Conservation (phyloP, 2,329 filamentous ascomycete species). For the Allantophomopsis lycopodina region DNA sequence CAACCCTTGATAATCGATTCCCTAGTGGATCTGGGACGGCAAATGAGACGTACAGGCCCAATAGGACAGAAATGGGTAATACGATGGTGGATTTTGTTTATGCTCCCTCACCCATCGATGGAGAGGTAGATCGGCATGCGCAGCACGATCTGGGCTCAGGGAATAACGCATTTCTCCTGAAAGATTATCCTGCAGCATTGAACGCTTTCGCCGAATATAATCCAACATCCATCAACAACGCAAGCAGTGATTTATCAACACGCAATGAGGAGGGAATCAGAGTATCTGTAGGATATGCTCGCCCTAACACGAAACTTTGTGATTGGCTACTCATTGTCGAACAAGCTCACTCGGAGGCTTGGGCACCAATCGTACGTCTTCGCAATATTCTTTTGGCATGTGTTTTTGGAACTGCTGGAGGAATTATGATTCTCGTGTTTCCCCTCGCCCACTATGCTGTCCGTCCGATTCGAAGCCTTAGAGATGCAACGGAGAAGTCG, state of each 20-base stretch:
- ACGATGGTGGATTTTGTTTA: slow-evolving; percentile 44
- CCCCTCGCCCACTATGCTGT: slow-evolving; percentile 75
- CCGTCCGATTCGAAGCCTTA: slow-evolving; percentile 38
- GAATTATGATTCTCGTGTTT: slow-evolving; percentile 57
- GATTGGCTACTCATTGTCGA: slow-evolving; percentile 79
- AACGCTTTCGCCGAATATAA: slow-evolving; percentile 41
- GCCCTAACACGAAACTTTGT: slow-evolving; percentile 52
- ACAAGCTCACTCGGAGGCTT: slow-evolving; percentile 60
- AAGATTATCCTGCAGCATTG: slow-evolving; percentile 47
- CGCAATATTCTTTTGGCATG: slow-evolving; percentile 71
- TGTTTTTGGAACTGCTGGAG: slow-evolving; percentile 69
- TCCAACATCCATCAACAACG: slow-evolving; percentile 40
- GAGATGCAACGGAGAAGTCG: slow-evolving; percentile 17
- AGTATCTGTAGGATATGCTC: slow-evolving; percentile 72
- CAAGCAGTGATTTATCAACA: slow-evolving; percentile 54
- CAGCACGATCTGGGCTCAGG: slow-evolving; percentile 22
- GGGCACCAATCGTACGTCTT: slow-evolving; percentile 60
- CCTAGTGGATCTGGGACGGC: slow-evolving; percentile 27
- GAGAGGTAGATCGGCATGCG: slow-evolving; percentile 32
- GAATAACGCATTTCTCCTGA: slow-evolving; percentile 39
- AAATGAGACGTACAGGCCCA: slow-evolving; percentile 28
- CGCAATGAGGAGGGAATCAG: slow-evolving; percentile 54
- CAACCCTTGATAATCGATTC: slow-evolving; percentile 52
- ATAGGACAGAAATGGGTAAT: slow-evolving; percentile 23
- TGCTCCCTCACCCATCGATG: slow-evolving; percentile 30